Conservation (phyloP, 106 monocot genomes). For the Dendrobium officinale region DNA sequence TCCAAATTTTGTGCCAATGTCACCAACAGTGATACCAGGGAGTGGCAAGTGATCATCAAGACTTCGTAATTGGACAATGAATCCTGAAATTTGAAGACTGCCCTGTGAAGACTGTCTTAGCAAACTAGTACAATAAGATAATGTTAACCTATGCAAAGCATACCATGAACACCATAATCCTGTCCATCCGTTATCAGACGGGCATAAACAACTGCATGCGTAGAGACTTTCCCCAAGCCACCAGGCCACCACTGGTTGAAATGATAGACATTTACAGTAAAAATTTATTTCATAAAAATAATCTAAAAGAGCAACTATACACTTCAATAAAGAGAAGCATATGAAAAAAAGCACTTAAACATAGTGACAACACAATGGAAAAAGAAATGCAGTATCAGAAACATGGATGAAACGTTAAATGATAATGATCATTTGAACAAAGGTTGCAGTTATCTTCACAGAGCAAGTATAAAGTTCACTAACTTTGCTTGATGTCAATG, state of each 20-base stretch:
- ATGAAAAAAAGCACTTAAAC: not conserved
- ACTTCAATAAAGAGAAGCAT: not conserved
- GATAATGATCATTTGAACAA: conserved; percentile 6
- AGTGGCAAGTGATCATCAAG: conserved; percentile 90
- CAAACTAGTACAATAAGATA: conserved; percentile 3
- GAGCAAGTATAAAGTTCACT: not conserved
- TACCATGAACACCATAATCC: conserved; percentile 92
- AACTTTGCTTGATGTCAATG: conserved; percentile 94
- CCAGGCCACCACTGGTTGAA: conserved; percentile 96
- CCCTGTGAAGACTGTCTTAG: not conserved
- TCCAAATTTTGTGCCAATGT: conserved; percentile 96
- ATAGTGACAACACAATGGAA: not conserved
- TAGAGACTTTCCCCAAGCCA: conserved; percentile 88
- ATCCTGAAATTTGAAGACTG: conserved; percentile 38
- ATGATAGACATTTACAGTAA: conserved; percentile 1
- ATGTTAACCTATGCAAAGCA: not conserved
- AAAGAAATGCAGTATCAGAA: not conserved
- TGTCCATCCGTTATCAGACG: conserved; percentile 72
- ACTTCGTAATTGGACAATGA: conserved; percentile 94
- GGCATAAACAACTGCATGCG: conserved; percentile 89
- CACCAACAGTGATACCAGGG: conserved; percentile 87
- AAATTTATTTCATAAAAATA: not conserved
- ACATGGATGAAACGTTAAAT: not conserved
- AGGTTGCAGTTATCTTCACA: not conserved
- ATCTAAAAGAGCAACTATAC: not conserved